phyloP scores from a whole-genome alignment of 2,329 filamentous ascomycete species.

The Fusarium sp. region DNA sequence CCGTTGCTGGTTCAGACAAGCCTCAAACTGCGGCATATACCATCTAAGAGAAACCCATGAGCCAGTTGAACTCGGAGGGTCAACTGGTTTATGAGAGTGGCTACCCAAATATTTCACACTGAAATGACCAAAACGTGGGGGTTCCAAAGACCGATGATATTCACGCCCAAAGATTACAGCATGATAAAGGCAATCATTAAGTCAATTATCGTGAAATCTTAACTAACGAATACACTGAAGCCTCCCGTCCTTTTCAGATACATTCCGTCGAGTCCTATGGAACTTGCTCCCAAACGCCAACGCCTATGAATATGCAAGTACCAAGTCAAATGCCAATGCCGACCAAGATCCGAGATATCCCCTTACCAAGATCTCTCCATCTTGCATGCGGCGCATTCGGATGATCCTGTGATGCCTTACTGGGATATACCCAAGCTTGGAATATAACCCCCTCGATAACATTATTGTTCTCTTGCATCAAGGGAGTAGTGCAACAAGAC shows the following conservation, averaged over 20 bases:
- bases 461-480: neutral
- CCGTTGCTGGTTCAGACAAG: slow-evolving; percentile 3
- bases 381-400: slow-evolving; percentile 23
- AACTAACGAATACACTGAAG: neutral
- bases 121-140: slow-evolving; percentile 16
- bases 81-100: neutral
- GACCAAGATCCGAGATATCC: slow-evolving; percentile 47
- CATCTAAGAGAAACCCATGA: neutral
- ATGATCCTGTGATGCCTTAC: slow-evolving; percentile 1
- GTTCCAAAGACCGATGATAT: neutral
- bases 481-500: neutral
- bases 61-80: neutral
- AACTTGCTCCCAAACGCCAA: slow-evolving; percentile 19
- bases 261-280: neutral
- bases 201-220: slow-evolving; percentile 14
- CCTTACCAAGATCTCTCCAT: slow-evolving; percentile 40
- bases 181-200: slow-evolving; percentile 13
- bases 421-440: neutral
- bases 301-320: slow-evolving; percentile 13
- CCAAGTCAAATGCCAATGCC: slow-evolving; percentile 38
- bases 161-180: neutral
- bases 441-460: neutral
- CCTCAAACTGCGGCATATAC: neutral
- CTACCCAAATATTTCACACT: neutral
- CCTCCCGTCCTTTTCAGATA: neutral